Evolutionary conservation across 805 yeast genomes (phyloP).

Genomic region (Candida verbasci): DNA sequence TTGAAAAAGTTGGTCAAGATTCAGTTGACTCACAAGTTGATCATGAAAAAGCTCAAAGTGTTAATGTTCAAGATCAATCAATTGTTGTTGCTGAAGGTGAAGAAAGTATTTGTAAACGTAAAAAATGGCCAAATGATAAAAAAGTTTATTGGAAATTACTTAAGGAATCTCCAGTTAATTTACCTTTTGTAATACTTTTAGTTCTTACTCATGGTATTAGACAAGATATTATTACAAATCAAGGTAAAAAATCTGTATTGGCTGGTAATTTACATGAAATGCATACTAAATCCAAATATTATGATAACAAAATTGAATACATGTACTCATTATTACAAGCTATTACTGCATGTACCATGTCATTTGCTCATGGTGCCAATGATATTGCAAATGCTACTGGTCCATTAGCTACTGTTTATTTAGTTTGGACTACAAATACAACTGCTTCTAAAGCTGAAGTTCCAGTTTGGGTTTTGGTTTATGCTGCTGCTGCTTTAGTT

Average conservation of each 20-base stretch:
- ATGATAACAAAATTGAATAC: conserved; percentile 68
- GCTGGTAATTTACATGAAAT: conserved; percentile 44
- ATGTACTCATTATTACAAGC: conserved; percentile 66
- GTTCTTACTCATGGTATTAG: conserved; percentile 56
- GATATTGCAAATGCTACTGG: conserved; percentile 78
- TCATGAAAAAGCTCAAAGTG: conserved; percentile 7
- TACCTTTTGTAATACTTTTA: conserved; percentile 51
- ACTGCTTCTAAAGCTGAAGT: conserved; percentile 48
- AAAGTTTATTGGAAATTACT: conserved; percentile 34
- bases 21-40: conserved; percentile 9
- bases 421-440: conserved; percentile 53
- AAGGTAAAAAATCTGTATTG: conserved; percentile 37
- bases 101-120: no score
- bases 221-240: conserved; percentile 56
- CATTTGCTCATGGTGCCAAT: conserved; percentile 80
- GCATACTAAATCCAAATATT: conserved; percentile 58
- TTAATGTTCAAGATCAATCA: conserved; percentile 1
- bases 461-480: conserved; percentile 69
- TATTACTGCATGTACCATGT: conserved; percentile 73
- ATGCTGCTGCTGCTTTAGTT: conserved; percentile 62
- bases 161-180: conserved; percentile 45
- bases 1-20: conserved; percentile 2
- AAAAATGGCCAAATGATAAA: conserved; percentile 18
- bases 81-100: not conserved
- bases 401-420: conserved; percentile 63